Evolutionary conservation across 2,329 filamentous ascomycete genomes (phyloP), one percentile per base, ranked within the genome.

Genomic region (Arthrobotrys iridis): DNA sequence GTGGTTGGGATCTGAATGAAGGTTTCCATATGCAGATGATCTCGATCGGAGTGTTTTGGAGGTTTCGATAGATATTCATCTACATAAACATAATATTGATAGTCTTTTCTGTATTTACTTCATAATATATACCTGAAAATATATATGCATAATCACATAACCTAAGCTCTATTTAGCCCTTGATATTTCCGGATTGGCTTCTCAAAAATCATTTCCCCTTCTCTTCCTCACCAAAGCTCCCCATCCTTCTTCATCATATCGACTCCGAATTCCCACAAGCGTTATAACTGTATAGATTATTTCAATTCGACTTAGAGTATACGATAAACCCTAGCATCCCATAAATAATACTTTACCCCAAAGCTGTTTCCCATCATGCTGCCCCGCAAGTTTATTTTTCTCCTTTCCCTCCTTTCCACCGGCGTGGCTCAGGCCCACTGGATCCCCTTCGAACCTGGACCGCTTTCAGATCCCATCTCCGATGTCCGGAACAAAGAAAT

Each of bases 111-210:
- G 24, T 57, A 46, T 41, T 57, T 66, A 66, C 46, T 18, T n/a
- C n/a, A 28, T 26, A 55, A 50, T 67, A 67, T 28, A 64, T 57
- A 66, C n/a, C n/a, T n/a, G n/a, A n/a, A n/a, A n/a, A n/a, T n/a
- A n/a, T n/a, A n/a, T n/a, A n/a, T n/a, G n/a, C n/a, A n/a, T n/a
- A n/a, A n/a, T n/a, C n/a, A n/a, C n/a, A n/a, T n/a, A n/a, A n/a
- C n/a, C n/a, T n/a, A n/a, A n/a, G n/a, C n/a, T n/a, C n/a, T n/a
- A n/a, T n/a, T n/a, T n/a, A n/a, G n/a, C n/a, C n/a, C n/a, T n/a
- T n/a, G n/a, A n/a, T n/a, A n/a, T n/a, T n/a, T 7, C 4, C 10
- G 15, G 37, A 55, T n/a, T n/a, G 28, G 10, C 50, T 24, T 37
- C 28, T 18, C 28, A 33, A 10, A 10, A 4, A 15, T n/a, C 28